These are phyloP conservation scores for Picochlorum sp. DNA, from an alignment of 139 green algal genomes.

Conservation along the genomic window DNA sequence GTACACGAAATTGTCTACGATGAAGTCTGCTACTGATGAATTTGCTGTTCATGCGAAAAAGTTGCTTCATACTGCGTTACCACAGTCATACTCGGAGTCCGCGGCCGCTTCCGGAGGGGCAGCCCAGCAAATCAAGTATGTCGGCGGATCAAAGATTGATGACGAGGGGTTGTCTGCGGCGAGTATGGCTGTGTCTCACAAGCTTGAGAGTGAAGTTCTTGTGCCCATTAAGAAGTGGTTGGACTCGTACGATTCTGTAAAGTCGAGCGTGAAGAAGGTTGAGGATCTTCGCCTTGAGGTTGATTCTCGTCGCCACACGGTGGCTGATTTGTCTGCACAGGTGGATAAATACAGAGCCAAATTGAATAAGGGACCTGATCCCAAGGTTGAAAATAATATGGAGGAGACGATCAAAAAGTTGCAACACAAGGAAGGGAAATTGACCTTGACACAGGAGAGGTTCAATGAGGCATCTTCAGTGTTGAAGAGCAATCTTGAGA, in stretches of 20 bases:
- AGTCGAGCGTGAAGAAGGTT: slow-evolving; percentile 4
- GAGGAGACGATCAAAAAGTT: slow-evolving; percentile 41
- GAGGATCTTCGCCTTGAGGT: slow-evolving; percentile 8
- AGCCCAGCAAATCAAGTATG: not conserved
- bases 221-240: slow-evolving; percentile 13
- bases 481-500: slow-evolving; percentile 17
- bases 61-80: not conserved
- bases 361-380: slow-evolving; percentile 5
- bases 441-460: slow-evolving; percentile 11
- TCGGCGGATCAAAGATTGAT: slow-evolving; percentile 4
- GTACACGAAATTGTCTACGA: not conserved
- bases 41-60: not conserved
- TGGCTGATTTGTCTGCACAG: not conserved
- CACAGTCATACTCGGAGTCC: slow-evolving; percentile 3
- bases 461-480: slow-evolving; percentile 51
- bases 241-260: not conserved
- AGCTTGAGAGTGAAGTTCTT: slow-evolving; percentile 9
- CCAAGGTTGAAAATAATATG: slow-evolving; percentile 45
- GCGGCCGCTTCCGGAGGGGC: slow-evolving; percentile 1
- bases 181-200: not conserved
- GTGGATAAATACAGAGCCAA: slow-evolving; percentile 17
- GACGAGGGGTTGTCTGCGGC: not conserved
- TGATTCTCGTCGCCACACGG: not conserved
- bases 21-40: slow-evolving; percentile 8
- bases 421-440: slow-evolving; percentile 66